Conservation (phyloP, 1,284 basidiomycete genomes). For the Anthracocystis walkeri region DNA sequence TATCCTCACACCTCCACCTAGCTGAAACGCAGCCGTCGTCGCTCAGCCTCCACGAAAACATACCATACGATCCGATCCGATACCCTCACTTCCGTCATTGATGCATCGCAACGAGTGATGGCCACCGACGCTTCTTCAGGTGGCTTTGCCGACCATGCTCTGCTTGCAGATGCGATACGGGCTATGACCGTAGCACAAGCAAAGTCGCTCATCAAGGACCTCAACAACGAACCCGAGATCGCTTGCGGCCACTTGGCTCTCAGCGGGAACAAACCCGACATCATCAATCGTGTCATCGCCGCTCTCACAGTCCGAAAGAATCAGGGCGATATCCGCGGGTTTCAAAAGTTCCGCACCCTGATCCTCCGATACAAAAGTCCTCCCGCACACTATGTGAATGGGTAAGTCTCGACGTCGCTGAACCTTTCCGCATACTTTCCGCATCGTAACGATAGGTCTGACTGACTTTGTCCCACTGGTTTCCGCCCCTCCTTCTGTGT, state of each 20-base stretch:
- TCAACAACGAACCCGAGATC: conserved; percentile 52
- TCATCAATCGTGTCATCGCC: conserved; percentile 44
- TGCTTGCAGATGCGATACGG: conserved; percentile 39
- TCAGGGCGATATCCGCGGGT: conserved; percentile 39
- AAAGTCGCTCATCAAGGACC: conserved; percentile 56
- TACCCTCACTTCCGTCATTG: background rate
- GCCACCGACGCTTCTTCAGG: conserved; percentile 22
- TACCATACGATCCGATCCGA: background rate
- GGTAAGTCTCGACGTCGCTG: conserved; percentile 12
- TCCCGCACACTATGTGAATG: conserved; percentile 13
- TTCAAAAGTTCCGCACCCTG: conserved; percentile 39
- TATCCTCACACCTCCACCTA: conserved; percentile 29
- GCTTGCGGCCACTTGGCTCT: conserved; percentile 40
- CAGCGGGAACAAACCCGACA: conserved; percentile 58
- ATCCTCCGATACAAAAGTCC: conserved; percentile 38
- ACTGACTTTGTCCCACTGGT: conserved; percentile 1
- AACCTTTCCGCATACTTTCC: background rate
- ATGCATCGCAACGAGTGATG: conserved; percentile 35
- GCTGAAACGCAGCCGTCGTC: background rate
- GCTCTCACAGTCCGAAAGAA: conserved; percentile 31
- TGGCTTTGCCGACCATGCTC: conserved; percentile 41
- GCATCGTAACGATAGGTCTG: background rate
- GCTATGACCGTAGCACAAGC: conserved; percentile 53
- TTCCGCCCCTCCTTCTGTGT: background rate
- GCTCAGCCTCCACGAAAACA: background rate